Evolutionary conservation across 768 basidiomycete species (phyloP).

Genomic region (Termitomyces sp.): DNA sequence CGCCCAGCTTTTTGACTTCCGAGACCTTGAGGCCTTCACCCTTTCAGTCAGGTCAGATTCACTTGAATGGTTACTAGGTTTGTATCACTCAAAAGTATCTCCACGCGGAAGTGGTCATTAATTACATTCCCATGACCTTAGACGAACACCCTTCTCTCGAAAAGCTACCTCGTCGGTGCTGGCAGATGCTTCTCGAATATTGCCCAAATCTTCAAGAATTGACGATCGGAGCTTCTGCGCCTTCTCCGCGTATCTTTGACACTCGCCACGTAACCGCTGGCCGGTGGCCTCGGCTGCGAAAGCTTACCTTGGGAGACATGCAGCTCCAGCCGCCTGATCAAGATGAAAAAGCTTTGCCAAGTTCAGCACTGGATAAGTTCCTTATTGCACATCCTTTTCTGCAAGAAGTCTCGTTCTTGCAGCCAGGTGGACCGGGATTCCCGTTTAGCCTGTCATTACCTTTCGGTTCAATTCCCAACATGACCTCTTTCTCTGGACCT

Average conservation of each 20-base stretch:
- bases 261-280: constrained; percentile 30
- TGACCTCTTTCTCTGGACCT: constrained; percentile 28
- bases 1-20: constrained; percentile 30
- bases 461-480: constrained; percentile 19
- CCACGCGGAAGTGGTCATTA: not conserved
- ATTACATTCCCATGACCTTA: constrained; percentile 4
- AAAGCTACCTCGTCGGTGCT: constrained; percentile 31
- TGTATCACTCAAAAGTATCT: not conserved
- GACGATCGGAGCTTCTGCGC: constrained; percentile 28
- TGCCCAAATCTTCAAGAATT: constrained; percentile 33
- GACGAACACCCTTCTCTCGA: constrained; percentile 29
- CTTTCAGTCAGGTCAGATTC: constrained; percentile 30
- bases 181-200: constrained; percentile 36
- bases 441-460: constrained; percentile 21
- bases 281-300: constrained; percentile 30
- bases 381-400: constrained; percentile 27
- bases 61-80: constrained; percentile 30
- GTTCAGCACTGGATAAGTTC: constrained; percentile 27
- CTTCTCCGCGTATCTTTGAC: constrained; percentile 35
- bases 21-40: constrained; percentile 26
- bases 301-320: constrained; percentile 29
- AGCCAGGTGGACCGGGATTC: constrained; percentile 25
- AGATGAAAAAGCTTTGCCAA: constrained; percentile 15
- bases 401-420: constrained; percentile 24
- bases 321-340: constrained; percentile 17